These are phyloP conservation scores for Jatropha curcas DNA, from an alignment of 345 rosid genomes.

Conservation along the genomic window DNA sequence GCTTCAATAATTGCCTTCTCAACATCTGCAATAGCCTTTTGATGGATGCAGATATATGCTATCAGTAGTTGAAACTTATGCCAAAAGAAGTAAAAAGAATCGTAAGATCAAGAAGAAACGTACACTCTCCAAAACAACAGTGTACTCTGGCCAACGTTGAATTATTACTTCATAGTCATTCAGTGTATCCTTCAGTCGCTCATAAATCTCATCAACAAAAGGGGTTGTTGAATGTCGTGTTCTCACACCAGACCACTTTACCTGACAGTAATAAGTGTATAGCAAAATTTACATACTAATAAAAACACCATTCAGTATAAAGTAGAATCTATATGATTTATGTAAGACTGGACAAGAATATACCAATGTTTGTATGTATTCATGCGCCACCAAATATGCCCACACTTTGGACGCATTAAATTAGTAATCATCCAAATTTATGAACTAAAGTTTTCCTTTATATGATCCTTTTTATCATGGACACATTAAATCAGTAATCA, in stretches of 20 bases:
- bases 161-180: slow-evolving; percentile 31
- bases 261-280: slow-evolving; percentile 11
- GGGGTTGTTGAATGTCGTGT: slow-evolving; percentile 20
- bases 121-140: slow-evolving; percentile 25
- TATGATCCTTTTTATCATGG: no score
- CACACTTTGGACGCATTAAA: neutral
- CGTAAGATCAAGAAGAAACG: slow-evolving; percentile 1
- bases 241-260: slow-evolving; percentile 9
- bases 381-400: neutral
- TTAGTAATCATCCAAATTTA: no score
- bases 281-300: neutral
- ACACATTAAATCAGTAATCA: no score
- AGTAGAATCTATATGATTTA: neutral
- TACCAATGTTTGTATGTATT: neutral
- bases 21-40: slow-evolving; percentile 32
- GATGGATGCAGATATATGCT: neutral
- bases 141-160: slow-evolving; percentile 33
- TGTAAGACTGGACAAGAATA: neutral
- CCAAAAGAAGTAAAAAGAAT: neutral
- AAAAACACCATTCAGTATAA: neutral
- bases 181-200: slow-evolving; percentile 18
- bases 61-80: neutral
- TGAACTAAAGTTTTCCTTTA: no score
- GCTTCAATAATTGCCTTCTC: slow-evolving; percentile 35
- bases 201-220: slow-evolving; percentile 29